Base-by-base conservation (phyloP, 768 basidiomycete genomes). In the Psilocybe tampanensis region DNA sequence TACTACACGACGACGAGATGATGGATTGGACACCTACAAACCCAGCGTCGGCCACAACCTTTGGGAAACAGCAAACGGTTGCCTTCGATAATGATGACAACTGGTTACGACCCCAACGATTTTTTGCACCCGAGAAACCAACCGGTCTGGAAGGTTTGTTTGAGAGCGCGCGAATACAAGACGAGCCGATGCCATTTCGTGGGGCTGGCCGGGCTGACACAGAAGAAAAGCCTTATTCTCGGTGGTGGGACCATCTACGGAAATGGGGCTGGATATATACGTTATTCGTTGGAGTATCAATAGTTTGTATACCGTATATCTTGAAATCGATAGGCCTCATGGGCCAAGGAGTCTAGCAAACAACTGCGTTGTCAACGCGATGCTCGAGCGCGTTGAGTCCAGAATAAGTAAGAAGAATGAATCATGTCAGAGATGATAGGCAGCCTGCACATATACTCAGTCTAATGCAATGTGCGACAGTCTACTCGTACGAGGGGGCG, bases 61-160 rank as follows among this genome's bases (percentile, higher is more conserved):
- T 54, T 53, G 50, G 57, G 56, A 64, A 73, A 62, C 59, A 55
- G 8, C 51, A 29, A 4, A 29, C 60, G 42, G 60, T 66, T 36
- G 65, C 71, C 26, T 60, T 59, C 6, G 64, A 72, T 15, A 71
- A 79, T 18, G 77, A 81, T 52, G 75, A 75, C 8, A 69, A 73
- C 22, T 86, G 81, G 84, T 64, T 92, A 48, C 82, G 84, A 4
- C 89, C 86, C 3, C 90, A 90, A 62, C 79, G 80, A 13, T 92
- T 91, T 66, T 92, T 91, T 61, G 81, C 88, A 15, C 90, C 89
- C 0, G 89, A 91, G 67, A 81, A 84, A 58, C 88, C 89, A 0
- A 92, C 90, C 0, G 90, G 90, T 13, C 76, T 92, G 8, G 90
- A 92, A 69, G 76, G 78, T 34, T 71, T 92, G 15, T 86, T 92